Evolutionary conservation across 169 alveolate species (phyloP).

Genomic region (Eimeria sp.): DNA sequence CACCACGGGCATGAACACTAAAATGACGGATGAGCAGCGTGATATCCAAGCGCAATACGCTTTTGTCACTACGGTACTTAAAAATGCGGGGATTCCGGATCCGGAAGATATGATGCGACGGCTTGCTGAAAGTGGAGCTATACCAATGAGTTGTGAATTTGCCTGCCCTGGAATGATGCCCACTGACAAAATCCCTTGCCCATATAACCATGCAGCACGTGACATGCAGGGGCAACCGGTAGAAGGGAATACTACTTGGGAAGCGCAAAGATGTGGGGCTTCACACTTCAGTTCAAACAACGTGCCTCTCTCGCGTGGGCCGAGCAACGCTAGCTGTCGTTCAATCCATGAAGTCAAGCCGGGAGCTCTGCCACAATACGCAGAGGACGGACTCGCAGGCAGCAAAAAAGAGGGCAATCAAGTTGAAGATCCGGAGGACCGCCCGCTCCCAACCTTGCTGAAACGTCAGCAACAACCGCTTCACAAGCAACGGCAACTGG

Average conservation of each 20-base stretch:
- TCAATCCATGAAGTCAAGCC: background rate
- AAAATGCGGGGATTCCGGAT: constrained; percentile 45
- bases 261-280: background rate
- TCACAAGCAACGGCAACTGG: background rate
- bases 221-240: background rate
- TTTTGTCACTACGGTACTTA: background rate
- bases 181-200: background rate
- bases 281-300: background rate
- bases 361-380: background rate
- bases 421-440: constrained; percentile 50
- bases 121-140: constrained; percentile 23
- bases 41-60: constrained; percentile 5
- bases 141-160: background rate
- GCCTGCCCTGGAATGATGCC: constrained; percentile 4
- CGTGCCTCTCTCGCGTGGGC: constrained; percentile 18
- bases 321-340: constrained; percentile 20
- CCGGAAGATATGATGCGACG: constrained; percentile 29
- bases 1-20: background rate
- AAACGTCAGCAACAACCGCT: constrained; percentile 13
- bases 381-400: background rate
- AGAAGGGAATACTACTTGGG: background rate
- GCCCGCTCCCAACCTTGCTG: constrained; percentile 53
- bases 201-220: background rate
- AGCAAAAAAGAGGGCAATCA: background rate
- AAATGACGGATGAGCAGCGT: background rate